phyloP scores from a whole-genome alignment of 2,329 filamentous ascomycete species.

The Fusarium illudens region DNA sequence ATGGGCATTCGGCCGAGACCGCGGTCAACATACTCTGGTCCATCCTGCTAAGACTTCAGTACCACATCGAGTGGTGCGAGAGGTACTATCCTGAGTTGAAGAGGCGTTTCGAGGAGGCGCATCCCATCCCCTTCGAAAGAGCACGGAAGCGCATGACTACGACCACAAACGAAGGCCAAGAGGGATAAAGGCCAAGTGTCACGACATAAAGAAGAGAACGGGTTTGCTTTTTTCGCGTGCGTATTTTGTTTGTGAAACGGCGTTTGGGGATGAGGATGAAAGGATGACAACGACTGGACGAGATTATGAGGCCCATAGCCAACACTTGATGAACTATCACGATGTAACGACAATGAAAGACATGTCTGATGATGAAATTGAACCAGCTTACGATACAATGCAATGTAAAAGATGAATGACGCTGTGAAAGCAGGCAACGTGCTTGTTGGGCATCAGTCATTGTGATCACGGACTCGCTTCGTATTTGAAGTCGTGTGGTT shows the following conservation, averaged over 20 bases:
- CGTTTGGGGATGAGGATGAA: neutral
- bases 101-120: neutral
- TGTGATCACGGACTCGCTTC: neutral
- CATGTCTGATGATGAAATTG: neutral
- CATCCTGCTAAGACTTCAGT: too few species aligned
- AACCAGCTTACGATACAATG: neutral
- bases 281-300: neutral
- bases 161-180: neutral
- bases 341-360: neutral
- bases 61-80: too few species aligned
- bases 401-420: neutral
- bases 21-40: too few species aligned
- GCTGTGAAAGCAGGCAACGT: neutral
- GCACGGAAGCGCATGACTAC: too few species aligned
- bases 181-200: neutral
- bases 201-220: neutral
- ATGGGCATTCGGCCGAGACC: too few species aligned
- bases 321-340: neutral
- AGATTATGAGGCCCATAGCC: neutral
- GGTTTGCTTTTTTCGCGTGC: neutral
- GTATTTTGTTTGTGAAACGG: neutral
- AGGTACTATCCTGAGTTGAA: neutral
- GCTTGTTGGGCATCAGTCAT: neutral
- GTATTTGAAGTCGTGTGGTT: slow-evolving; percentile 2
- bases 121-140: neutral